Conservation (phyloP, 2,329 filamentous ascomycete genomes). For the Calonectria naviculata region DNA sequence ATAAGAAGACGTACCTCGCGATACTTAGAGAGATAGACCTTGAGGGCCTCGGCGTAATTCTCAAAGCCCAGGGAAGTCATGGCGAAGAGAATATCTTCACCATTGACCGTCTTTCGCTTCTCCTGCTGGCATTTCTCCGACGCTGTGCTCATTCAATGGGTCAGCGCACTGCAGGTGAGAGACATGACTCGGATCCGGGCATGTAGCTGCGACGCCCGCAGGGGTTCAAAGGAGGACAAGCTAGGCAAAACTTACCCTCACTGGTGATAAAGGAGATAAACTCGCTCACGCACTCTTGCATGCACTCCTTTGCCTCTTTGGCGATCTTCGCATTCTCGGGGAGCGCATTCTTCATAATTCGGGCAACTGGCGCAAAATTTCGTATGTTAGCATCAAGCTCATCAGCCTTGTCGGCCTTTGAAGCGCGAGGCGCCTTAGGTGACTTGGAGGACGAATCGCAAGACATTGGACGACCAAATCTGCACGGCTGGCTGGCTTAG, state of each 20-base stretch:
- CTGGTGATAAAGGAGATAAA: conserved; percentile 99
- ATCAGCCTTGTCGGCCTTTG: conserved; percentile 61
- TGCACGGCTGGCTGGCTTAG: conserved; percentile 46
- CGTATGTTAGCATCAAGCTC: conserved; percentile 90
- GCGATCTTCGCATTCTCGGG: conserved; percentile 99
- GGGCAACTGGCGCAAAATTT: conserved; percentile 94
- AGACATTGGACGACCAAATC: conserved; percentile 64
- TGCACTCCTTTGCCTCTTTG: conserved; percentile 99
- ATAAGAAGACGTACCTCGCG: conserved; percentile 80
- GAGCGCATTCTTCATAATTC: conserved; percentile 98
- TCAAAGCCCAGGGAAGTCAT: conserved; percentile 99
- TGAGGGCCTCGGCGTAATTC: conserved; percentile 97
- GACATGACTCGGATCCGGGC: conserved; percentile 26
- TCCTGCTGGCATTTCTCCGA: conserved; percentile 99
- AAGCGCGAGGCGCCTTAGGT: conserved; percentile 59
- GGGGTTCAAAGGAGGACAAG: not conserved
- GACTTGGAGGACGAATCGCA: conserved; percentile 65
- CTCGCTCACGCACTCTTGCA: conserved; percentile 99
- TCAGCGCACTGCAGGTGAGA: conserved; percentile 34
- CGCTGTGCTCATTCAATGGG: conserved; percentile 63
- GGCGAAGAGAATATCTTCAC: conserved; percentile 97
- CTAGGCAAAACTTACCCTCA: conserved; percentile 76
- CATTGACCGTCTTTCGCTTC: conserved; percentile 99
- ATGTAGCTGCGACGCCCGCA: conserved; percentile 21
- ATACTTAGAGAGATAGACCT: conserved; percentile 98